A percentile compares a stretch with the other conserved stretches of the same genome.
These are phyloP conservation scores for Sclerotinia borealis DNA, from an alignment of 2,329 filamentous ascomycete species.

Conservation along the genomic window DNA sequence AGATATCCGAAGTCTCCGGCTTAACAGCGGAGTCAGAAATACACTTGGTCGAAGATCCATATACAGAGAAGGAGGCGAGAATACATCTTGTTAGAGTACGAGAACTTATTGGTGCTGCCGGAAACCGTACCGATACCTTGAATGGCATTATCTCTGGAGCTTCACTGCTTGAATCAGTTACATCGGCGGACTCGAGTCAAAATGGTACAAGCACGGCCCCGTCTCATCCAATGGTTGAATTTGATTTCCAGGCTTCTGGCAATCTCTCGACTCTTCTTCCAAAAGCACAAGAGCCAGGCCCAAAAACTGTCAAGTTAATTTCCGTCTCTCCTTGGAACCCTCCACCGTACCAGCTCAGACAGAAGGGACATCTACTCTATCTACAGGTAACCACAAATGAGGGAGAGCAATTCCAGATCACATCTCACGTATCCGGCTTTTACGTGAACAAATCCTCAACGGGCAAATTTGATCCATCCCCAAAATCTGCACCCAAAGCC, in stretches of 20 bases:
- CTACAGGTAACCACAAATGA: slow-evolving; percentile 85
- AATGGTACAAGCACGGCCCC: slow-evolving; percentile 34
- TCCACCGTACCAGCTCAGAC: slow-evolving; percentile 82
- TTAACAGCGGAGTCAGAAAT: slow-evolving; percentile 74
- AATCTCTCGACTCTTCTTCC: slow-evolving; percentile 68
- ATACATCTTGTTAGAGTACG: slow-evolving; percentile 88
- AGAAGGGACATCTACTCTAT: slow-evolving; percentile 90
- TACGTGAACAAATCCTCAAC: slow-evolving; percentile 96
- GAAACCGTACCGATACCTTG: slow-evolving; percentile 78
- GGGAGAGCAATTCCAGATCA: slow-evolving; percentile 91
- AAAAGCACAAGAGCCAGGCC: slow-evolving; percentile 56
- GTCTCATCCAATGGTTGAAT: slow-evolving; percentile 58
- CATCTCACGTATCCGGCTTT: slow-evolving; percentile 88
- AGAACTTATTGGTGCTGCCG: slow-evolving; percentile 87
- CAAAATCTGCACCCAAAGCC: slow-evolving; percentile 71
- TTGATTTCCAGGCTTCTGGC: slow-evolving; percentile 67
- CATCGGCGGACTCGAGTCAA: slow-evolving; percentile 32
- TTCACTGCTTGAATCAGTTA: slow-evolving; percentile 78
- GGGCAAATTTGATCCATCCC: slow-evolving; percentile 87
- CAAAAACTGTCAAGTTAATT: slow-evolving; percentile 87
- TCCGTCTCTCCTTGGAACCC: slow-evolving; percentile 94
- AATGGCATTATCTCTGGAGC: slow-evolving; percentile 80
- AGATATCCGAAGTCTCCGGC: slow-evolving; percentile 81
- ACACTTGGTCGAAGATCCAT: slow-evolving; percentile 83
- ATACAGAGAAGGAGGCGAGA: slow-evolving; percentile 96